phyloP scores from a whole-genome alignment of 1,139 yeast genomes.

The Pichiaceae sp. region DNA sequence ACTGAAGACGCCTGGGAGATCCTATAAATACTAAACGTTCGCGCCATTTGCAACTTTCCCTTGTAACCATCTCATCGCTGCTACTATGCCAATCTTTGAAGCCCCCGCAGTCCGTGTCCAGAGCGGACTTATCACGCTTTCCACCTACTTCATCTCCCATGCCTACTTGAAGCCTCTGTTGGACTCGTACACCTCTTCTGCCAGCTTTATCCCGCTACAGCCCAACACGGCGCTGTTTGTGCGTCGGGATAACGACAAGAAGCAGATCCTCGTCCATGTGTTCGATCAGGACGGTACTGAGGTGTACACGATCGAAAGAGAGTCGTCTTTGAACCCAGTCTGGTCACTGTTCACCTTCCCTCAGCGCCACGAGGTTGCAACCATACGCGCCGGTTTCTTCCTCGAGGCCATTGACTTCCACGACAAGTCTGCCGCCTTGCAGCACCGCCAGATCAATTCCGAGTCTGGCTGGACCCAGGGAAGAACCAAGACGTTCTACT shows the following conservation, averaged over 20 bases:
- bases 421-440: constrained; percentile 31
- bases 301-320: constrained; percentile 43
- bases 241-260: constrained; percentile 41
- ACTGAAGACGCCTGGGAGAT: constrained; percentile 98
- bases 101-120: constrained; percentile 37
- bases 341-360: constrained; percentile 45
- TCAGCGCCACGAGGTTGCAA: constrained; percentile 39
- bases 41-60: background rate
- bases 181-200: constrained; percentile 30
- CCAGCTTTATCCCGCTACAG: constrained; percentile 30
- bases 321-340: constrained; percentile 38
- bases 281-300: constrained; percentile 35
- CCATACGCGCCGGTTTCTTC: constrained; percentile 41
- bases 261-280: constrained; percentile 38
- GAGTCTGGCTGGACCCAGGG: constrained; percentile 31
- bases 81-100: constrained; percentile 30
- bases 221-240: constrained; percentile 36
- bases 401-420: constrained; percentile 43
- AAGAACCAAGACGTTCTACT: constrained; percentile 32
- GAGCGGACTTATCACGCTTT: constrained; percentile 29
- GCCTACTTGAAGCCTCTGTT: constrained; percentile 29
- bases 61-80: background rate
- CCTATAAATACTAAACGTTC: constrained; percentile 25
- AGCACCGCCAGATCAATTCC: constrained; percentile 32
- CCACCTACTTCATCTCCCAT: constrained; percentile 33